Percentiles rank a stretch among this genome's conserved stretches.
Conservation (phyloP, 1,139 yeast genomes). For the Pichia sp. region DNA sequence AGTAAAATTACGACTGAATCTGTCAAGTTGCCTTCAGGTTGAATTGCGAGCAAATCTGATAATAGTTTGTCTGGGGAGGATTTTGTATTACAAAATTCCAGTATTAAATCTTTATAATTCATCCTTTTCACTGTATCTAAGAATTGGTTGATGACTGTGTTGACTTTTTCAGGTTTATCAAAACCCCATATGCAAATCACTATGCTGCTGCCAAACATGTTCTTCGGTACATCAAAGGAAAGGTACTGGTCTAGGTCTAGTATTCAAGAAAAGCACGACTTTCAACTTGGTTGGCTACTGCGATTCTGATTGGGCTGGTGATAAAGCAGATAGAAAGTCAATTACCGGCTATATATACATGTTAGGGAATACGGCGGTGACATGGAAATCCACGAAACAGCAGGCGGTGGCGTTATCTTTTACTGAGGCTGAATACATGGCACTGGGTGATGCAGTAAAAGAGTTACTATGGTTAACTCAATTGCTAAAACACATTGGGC, state of each 20-base stretch:
- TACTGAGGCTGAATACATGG: constrained; percentile 7
- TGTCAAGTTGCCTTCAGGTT: constrained; percentile 20
- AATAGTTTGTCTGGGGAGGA: constrained; percentile 50
- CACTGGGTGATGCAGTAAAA: constrained; percentile 1
- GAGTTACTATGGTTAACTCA: not conserved
- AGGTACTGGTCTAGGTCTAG: not conserved
- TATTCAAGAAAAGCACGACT: not conserved
- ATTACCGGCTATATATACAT: constrained; percentile 3
- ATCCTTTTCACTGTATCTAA: constrained; percentile 29
- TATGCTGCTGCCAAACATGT: constrained; percentile 5
- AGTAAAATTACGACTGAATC: constrained; percentile 49
- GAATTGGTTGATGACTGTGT: constrained; percentile 22
- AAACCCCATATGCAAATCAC: not conserved
- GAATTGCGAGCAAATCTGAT: constrained; percentile 31
- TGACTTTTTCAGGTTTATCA: constrained; percentile 15
- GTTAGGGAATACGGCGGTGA: not conserved
- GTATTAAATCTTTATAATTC: constrained; percentile 39
- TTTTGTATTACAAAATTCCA: constrained; percentile 48
- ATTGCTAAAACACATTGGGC: not conserved
- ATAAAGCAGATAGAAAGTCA: not conserved
- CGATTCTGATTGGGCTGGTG: constrained; percentile 8
- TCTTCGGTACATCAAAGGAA: constrained; percentile 3
- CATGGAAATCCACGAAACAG: constrained; percentile 7
- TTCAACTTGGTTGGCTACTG: not conserved
- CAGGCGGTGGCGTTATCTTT: constrained; percentile 2